Conservation (phyloP, 164 flowering plant genomes). For the Echeveria elegans region DNA sequence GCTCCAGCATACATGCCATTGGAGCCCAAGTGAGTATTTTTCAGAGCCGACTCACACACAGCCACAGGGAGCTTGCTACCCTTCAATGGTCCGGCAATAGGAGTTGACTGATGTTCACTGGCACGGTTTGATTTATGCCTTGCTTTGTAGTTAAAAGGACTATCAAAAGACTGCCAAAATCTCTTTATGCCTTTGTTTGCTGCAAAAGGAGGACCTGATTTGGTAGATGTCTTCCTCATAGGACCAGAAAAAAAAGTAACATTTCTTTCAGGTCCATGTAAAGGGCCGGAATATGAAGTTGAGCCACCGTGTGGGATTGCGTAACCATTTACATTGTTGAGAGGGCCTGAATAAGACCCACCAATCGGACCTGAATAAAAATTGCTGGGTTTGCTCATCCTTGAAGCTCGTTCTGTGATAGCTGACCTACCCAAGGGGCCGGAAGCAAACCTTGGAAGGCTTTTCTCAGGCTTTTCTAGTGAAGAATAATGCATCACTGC, state of each 20-base stretch:
- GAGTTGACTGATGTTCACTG: conserved; percentile 25
- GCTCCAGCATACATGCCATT: conserved; percentile 25
- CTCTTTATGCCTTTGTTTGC: conserved; percentile 18
- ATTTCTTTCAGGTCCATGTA: conserved; percentile 17
- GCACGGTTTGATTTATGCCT: conserved; percentile 22
- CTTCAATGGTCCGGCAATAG: conserved; percentile 44
- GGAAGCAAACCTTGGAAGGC: conserved; percentile 40
- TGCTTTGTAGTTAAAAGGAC: conserved; percentile 10
- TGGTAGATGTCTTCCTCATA: conserved; percentile 21
- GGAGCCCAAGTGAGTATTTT: conserved; percentile 18
- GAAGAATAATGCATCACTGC: conserved; percentile 39
- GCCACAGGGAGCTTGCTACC: conserved; percentile 42
- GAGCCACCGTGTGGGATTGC: conserved; percentile 20
- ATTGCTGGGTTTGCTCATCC: conserved; percentile 13
- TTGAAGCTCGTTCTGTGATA: conserved; percentile 23
- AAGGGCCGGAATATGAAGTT: conserved; percentile 23
- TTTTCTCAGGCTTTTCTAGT: conserved; percentile 48
- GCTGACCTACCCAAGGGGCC: conserved; percentile 43
- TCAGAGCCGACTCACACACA: no score
- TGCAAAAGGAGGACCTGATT: conserved; percentile 39
- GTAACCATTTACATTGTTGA: neutral
- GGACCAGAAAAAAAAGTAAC: conserved; percentile 39
- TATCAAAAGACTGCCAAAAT: conserved; percentile 23
- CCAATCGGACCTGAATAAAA: conserved; percentile 42
- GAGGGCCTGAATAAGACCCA: conserved; percentile 12